Conservation (phyloP, 2,329 filamentous ascomycete species). For the Blumeria hordei region DNA sequence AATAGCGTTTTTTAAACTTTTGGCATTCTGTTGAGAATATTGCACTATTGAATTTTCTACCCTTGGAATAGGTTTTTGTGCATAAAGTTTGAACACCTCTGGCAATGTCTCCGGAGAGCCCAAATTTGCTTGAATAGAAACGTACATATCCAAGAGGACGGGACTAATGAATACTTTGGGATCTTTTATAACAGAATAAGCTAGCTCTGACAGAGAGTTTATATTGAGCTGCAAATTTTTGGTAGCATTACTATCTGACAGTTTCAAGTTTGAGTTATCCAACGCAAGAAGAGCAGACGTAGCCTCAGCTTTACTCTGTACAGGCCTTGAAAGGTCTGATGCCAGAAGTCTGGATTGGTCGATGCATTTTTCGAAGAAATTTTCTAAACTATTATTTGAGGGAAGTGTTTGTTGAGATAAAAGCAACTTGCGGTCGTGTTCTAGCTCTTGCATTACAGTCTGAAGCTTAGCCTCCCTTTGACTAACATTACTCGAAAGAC, state of each 20-base stretch:
- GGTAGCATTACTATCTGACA: constrained; percentile 3
- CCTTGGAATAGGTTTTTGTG: constrained; percentile 51
- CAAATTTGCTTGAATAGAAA: constrained; percentile 50
- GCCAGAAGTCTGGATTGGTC: constrained; percentile 8
- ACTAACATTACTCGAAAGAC: not conserved
- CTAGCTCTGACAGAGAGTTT: constrained; percentile 29
- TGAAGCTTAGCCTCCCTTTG: constrained; percentile 7
- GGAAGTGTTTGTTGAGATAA: constrained; percentile 7
- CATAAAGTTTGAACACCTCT: constrained; percentile 58
- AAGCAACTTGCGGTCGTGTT: constrained; percentile 7
- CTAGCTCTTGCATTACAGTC: constrained; percentile 7
- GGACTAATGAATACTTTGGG: constrained; percentile 62
- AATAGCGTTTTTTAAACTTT: constrained; percentile 45
- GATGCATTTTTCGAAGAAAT: constrained; percentile 8
- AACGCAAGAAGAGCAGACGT: constrained; percentile 28
- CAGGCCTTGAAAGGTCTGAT: constrained; percentile 6
- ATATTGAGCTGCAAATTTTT: constrained; percentile 11
- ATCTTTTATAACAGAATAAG: constrained; percentile 48
- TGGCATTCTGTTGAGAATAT: constrained; percentile 40
- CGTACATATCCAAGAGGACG: constrained; percentile 46
- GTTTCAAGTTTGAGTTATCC: constrained; percentile 12
- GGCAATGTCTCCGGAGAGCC: constrained; percentile 54
- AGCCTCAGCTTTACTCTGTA: constrained; percentile 15
- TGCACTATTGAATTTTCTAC: constrained; percentile 31
- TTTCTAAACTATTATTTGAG: constrained; percentile 8